Evolutionary conservation across 345 rosid genomes (phyloP).

Genomic region (Salix dunnii): DNA sequence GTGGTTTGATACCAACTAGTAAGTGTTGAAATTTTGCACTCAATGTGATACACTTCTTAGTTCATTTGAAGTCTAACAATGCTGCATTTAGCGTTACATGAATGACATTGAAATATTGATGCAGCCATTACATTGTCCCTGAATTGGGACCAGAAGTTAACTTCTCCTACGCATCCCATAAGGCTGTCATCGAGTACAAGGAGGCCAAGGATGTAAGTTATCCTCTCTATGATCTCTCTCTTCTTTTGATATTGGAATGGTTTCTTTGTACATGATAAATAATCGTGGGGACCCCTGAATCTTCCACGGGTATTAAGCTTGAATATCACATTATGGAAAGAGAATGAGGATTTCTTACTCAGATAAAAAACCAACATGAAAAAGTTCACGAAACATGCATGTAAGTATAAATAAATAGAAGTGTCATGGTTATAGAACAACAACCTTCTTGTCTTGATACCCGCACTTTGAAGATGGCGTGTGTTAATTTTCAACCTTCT

Average conservation of each 20-base stretch:
- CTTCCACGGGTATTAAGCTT: background rate
- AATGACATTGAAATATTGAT: background rate
- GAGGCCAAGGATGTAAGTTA: conserved; percentile 82
- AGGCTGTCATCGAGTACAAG: conserved; percentile 86
- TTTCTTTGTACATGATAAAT: background rate
- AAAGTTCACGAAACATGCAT: background rate
- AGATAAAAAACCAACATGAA: background rate
- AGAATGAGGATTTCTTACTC: background rate
- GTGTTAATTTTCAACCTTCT: background rate
- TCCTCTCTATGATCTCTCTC: background rate
- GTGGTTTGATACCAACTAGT: conserved; percentile 99
- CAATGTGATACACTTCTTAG: background rate
- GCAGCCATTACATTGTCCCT: conserved; percentile 94
- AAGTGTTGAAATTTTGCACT: conserved; percentile 32
- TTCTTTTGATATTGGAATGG: background rate
- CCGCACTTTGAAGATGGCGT: background rate
- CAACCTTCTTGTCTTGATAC: background rate
- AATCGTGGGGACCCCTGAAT: background rate
- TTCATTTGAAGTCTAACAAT: background rate
- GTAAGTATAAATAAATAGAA: background rate
- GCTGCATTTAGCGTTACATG: background rate
- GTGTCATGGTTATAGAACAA: background rate
- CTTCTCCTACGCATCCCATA: conserved; percentile 90
- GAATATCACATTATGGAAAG: background rate
- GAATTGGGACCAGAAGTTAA: conserved; percentile 92